phyloP scores from a whole-genome alignment of 164 flowering plant genomes.

The Liriodendron chinense region DNA sequence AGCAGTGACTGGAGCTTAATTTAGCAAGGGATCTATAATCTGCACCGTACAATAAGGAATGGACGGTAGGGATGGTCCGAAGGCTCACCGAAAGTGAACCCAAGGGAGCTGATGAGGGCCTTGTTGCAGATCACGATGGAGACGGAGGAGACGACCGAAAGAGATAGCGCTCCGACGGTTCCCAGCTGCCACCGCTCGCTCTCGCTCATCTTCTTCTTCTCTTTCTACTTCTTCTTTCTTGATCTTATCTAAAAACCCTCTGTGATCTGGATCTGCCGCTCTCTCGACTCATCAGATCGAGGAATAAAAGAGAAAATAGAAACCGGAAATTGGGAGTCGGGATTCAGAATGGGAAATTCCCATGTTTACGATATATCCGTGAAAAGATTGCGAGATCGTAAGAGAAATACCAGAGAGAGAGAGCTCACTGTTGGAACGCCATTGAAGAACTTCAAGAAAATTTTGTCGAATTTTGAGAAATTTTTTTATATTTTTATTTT shows the following conservation, averaged over 20 bases:
- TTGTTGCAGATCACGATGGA: constrained; percentile 77
- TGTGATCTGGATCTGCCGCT: constrained; percentile 16
- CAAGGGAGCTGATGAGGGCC: constrained; percentile 64
- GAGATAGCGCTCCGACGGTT: constrained; percentile 63
- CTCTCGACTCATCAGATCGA: constrained; percentile 7
- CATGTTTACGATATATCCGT: not conserved
- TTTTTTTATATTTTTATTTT: not conserved
- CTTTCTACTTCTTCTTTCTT: not conserved
- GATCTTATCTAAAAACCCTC: not conserved
- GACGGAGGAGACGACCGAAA: constrained; percentile 72
- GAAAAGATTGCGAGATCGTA: not conserved
- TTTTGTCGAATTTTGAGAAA: not conserved
- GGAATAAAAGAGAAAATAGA: not conserved
- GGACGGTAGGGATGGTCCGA: not conserved
- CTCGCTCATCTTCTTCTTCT: constrained; percentile 44
- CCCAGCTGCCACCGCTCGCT: constrained; percentile 62
- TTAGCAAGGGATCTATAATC: not conserved
- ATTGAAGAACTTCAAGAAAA: not conserved
- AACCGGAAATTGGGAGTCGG: not conserved
- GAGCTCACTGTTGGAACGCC: not conserved
- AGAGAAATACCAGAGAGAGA: not conserved
- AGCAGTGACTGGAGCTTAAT: not conserved
- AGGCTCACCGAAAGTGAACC: constrained; percentile 57
- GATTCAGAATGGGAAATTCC: not conserved
- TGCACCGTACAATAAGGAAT: not conserved